Base-by-base conservation (phyloP, 495 filamentous ascomycete genomes). In the Recurvomyces mirabilis region DNA sequence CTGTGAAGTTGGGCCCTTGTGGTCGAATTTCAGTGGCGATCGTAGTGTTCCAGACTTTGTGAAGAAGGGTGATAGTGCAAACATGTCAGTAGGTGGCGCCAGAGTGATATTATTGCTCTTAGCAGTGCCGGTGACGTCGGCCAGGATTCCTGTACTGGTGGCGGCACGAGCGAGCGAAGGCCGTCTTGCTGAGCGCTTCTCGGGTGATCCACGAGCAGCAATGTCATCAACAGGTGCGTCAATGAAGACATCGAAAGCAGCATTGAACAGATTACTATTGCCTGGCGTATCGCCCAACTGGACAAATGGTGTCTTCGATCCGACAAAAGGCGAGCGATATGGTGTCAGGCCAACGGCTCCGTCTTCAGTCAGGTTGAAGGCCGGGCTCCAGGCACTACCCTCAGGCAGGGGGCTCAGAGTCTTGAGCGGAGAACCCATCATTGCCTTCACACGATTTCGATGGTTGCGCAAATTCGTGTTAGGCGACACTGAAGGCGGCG, bases 401-500 rank as follows among this genome's bases (percentile, higher is more conserved):
- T 83, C 77, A 4, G 61, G 60, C 39, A 76, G 15, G n/a, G 78
- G 71, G 24, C 73, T 78, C 39, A 87, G 65, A 41, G 78, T 75
- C 47, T 84, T 79, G 40, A 81, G 74, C 1, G 91, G 89, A 3
- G 91, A 94, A 24, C 87, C 86, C 21, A 95, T 75, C 72, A 98
- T 77, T 38, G 84, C 80, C 40, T 78, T 78, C 39, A 98, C 85
- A 32, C 75, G 81, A 47, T 87, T 80, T 18, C 91, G 84, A 57
- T 96, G 91, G 38, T 93, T 79, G 30, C 82, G 79, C n/a, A 98
- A 72, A 51, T 94, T 94, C 4, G 91, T 95, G 60, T 87, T 93
- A 0, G 91, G 91, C 9, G 89, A 95, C 12, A 87, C 79, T 3
- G 89, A 94, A 46, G 84, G 77, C 15, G 87, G 87, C 20, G 86